Conservation (phyloP, 2,329 filamentous ascomycete species). For the Byssoonygena ceratinophila region DNA sequence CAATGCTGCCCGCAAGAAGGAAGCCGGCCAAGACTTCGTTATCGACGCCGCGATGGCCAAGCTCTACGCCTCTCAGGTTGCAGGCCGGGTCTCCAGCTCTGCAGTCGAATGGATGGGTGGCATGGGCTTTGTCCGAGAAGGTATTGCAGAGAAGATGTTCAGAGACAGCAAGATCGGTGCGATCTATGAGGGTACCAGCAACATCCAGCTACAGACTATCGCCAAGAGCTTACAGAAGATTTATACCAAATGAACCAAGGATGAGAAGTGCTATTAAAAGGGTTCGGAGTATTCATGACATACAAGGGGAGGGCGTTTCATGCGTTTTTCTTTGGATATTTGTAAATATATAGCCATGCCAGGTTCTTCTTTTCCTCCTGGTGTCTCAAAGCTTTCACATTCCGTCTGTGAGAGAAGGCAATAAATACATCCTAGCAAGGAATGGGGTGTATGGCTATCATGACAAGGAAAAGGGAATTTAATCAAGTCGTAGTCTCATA, state of each 20-base stretch:
- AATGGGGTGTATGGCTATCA: neutral
- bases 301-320: conserved; percentile 5
- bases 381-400: neutral
- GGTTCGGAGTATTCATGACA: conserved; percentile 3
- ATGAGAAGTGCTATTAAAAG: neutral
- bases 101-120: conserved; percentile 99
- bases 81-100: conserved; percentile 69
- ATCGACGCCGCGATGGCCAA: conserved; percentile 97
- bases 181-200: conserved; percentile 77
- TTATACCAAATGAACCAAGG: conserved; percentile 46
- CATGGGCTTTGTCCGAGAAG: conserved; percentile 96
- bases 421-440: no score
- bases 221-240: conserved; percentile 59
- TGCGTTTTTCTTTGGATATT: conserved; percentile 5
- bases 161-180: conserved; percentile 97
- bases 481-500: neutral
- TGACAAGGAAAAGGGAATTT: neutral
- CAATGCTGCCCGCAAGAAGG: conserved; percentile 96
- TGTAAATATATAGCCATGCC: conserved; percentile 8
- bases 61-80: conserved; percentile 86
- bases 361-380: neutral
- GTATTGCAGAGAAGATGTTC: conserved; percentile 95
- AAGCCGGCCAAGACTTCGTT: conserved; percentile 91
- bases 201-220: conserved; percentile 61
- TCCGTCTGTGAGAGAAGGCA: neutral